Evolutionary conservation across 23 red algal genomes (phyloP), one percentile per base, ranked within the genome.

Genomic region (Gracilaria caudata): DNA sequence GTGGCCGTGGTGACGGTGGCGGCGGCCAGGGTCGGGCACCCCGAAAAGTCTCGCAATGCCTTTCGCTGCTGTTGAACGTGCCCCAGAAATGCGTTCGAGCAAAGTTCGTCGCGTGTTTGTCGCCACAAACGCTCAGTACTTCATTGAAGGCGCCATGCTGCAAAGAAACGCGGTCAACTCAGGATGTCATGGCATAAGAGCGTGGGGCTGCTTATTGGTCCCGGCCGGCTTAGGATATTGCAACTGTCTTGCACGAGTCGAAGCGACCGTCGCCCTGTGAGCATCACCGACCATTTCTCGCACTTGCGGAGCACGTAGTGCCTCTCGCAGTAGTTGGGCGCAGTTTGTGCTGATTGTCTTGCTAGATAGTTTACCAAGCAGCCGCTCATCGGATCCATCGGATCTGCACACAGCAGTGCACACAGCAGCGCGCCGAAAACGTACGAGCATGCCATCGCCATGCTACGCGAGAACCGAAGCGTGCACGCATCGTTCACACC

Each of bases 1-100:
- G 49, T 25, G 47, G n/a, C n/a, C n/a, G n/a, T n/a, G n/a, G n/a
- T n/a, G n/a, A 87, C 49, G 83, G 68, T 23, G 65, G 68, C 70
- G 83, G 78, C 83, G 83, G 55, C 38, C 53, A 51, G n/a, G 32
- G 47, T 4, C 39, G 72, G 41, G 68, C 66, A 1, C 83, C 83
- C 11, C 83, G 68, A 47, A 87, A 87, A 45, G 43, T 87, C 68
- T 46, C 25, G 0, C 70, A 76, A 44, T 57, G 54, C 54, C 19
- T 57, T 20, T 24, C 54, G 41, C n/a, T 57, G 54, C n/a, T 57
- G 17, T 20, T 57, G 54, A 7, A 57, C 14, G 14, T 57, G 54
- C 54, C 17, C 6, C 54, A 57, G 17, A 57, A n/a, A 51, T 57
- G 54, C 54, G 7, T 7, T 19, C n/a, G 17, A 24, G 54, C 41